These are phyloP conservation scores for Porodaedalea pini DNA, from an alignment of 1,284 basidiomycete genomes.

Conservation along the genomic window DNA sequence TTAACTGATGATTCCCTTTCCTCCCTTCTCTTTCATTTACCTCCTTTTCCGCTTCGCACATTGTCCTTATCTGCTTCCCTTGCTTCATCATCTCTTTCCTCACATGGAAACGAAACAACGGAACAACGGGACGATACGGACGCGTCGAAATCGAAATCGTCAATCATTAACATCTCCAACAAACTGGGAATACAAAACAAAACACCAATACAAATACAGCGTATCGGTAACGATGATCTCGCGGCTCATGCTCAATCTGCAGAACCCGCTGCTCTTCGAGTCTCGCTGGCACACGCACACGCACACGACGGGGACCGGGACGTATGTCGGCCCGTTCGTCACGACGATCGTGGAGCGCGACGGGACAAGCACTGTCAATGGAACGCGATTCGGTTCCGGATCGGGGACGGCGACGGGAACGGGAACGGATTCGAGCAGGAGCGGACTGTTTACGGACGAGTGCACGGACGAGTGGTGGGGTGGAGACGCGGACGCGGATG, in stretches of 20 bases:
- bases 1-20: no score
- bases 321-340: slow-evolving; percentile 6
- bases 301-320: background rate
- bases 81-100: no score
- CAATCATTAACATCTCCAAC: no score
- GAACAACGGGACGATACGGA: no score
- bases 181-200: no score
- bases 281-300: background rate
- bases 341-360: slow-evolving; percentile 1
- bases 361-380: background rate
- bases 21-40: no score
- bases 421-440: background rate
- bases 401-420: background rate
- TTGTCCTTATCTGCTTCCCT: no score
- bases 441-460: background rate
- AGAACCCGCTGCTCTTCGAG: slow-evolving; percentile 12
- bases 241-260: slow-evolving; percentile 19
- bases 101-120: no score
- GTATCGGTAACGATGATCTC: slow-evolving; percentile 19
- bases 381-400: background rate
- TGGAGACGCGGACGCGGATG: background rate
- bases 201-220: slow-evolving; percentile 2
- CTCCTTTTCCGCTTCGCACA: no score
- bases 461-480: background rate
- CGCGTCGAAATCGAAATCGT: no score